phyloP scores from a whole-genome alignment of 441 rosid genomes.

The Melastoma candidum region DNA sequence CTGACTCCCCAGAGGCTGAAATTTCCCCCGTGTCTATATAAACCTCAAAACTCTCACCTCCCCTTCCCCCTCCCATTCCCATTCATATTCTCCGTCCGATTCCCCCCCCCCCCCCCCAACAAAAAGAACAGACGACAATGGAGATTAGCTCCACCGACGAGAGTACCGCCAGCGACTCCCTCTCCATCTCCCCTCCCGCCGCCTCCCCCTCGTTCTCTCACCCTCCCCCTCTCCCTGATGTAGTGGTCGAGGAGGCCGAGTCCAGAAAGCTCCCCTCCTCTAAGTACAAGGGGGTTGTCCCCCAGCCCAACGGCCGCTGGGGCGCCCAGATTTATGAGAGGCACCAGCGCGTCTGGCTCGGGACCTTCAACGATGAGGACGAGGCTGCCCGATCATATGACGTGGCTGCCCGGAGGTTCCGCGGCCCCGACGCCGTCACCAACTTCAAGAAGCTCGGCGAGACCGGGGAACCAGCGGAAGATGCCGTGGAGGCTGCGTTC shows the following conservation, averaged over 20 bases:
- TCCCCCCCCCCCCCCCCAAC: too few species aligned
- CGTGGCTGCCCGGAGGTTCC: slow-evolving; percentile 9
- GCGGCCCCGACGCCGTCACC: slow-evolving; percentile 10
- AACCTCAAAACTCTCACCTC: too few species aligned
- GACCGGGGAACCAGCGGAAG: background rate
- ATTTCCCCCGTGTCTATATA: too few species aligned
- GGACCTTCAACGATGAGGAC: slow-evolving; percentile 10
- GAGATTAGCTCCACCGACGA: slow-evolving; percentile 7
- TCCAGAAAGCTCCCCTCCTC: slow-evolving; percentile 8
- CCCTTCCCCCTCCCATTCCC: too few species aligned
- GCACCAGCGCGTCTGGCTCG: slow-evolving; percentile 13
- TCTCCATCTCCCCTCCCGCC: background rate
- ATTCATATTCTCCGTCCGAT: too few species aligned
- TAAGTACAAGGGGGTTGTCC: slow-evolving; percentile 10
- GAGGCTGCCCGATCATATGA: slow-evolving; percentile 9
- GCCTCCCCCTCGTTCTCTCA: slow-evolving; percentile 1
- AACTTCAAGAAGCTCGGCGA: slow-evolving; percentile 4
- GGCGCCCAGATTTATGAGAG: slow-evolving; percentile 10
- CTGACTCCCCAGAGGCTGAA: too few species aligned
- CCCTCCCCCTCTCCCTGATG: background rate
- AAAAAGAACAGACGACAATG: background rate
- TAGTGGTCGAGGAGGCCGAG: slow-evolving; percentile 3
- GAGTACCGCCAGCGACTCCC: slow-evolving; percentile 10
- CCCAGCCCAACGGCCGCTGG: slow-evolving; percentile 15
- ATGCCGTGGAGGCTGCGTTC: slow-evolving; percentile 5